Conservation (phyloP, 306 rosid species). For the Urtica urens region DNA sequence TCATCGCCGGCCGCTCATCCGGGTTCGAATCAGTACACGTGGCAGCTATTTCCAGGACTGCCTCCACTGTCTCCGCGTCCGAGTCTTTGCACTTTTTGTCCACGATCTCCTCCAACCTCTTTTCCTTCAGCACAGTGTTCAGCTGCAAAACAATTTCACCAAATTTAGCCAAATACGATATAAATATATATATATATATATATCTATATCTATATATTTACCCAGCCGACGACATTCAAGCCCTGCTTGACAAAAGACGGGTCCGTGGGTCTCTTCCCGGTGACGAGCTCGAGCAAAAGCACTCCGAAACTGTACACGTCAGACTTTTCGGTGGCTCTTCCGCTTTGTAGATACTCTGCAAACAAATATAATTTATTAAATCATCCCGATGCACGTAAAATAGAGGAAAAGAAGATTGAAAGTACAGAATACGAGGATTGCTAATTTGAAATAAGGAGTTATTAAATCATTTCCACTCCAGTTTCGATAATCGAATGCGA, state of each 20-base stretch:
- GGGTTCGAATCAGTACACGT: slow-evolving; percentile 83
- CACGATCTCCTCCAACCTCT: slow-evolving; percentile 58
- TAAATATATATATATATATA: too few species aligned
- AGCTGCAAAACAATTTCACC: slow-evolving; percentile 43
- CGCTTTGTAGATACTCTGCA: slow-evolving; percentile 83
- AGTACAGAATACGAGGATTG: too few species aligned
- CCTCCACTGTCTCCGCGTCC: slow-evolving; percentile 63
- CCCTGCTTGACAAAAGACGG: slow-evolving; percentile 74
- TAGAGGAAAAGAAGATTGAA: not conserved
- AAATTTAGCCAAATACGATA: not conserved
- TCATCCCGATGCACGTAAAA: not conserved
- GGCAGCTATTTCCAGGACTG: slow-evolving; percentile 64
- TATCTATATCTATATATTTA: too few species aligned
- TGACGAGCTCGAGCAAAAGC: slow-evolving; percentile 83
- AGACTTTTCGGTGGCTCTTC: slow-evolving; percentile 88
- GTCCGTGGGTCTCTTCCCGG: slow-evolving; percentile 98
- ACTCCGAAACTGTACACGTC: slow-evolving; percentile 97
- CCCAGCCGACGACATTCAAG: slow-evolving; percentile 95
- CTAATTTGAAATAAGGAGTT: too few species aligned
- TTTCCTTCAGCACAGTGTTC: slow-evolving; percentile 61
- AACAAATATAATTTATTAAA: not conserved
- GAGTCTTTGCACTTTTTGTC: slow-evolving; percentile 61
- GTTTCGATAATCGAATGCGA: too few species aligned
- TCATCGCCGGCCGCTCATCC: slow-evolving; percentile 79
- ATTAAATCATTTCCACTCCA: too few species aligned